phyloP scores from a whole-genome alignment of 1,284 basidiomycete species.

The Spongispora temasekensis region DNA sequence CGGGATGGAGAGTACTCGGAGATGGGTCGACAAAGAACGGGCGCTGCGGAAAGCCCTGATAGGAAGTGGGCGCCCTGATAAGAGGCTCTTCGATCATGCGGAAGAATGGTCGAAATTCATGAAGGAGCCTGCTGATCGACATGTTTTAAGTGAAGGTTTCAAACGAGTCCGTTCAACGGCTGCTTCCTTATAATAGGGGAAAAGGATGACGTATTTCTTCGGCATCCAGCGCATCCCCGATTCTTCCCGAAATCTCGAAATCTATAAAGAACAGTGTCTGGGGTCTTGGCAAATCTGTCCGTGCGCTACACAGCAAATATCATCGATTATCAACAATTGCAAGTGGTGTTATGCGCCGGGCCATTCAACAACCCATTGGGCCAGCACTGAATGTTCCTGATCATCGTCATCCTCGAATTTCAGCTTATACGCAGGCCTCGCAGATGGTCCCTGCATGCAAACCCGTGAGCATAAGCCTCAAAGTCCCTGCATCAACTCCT shows the following conservation, averaged over 20 bases:
- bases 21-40: conserved; percentile 51
- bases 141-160: conserved; percentile 37
- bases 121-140: conserved; percentile 68
- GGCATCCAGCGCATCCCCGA: conserved; percentile 14
- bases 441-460: conserved; percentile 35
- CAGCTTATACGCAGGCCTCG: conserved; percentile 62
- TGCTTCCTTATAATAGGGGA: conserved; percentile 16
- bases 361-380: conserved; percentile 78
- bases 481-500: neutral
- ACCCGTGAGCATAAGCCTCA: conserved; percentile 4
- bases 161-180: too few species aligned
- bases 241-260: conserved; percentile 22
- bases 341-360: conserved; percentile 48
- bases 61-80: conserved; percentile 38
- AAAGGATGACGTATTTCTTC: conserved; percentile 21
- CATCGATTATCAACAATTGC: neutral
- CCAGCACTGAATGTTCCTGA: conserved; percentile 69
- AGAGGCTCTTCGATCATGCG: conserved; percentile 70
- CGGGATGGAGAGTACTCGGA: conserved; percentile 44
- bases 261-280: conserved; percentile 1
- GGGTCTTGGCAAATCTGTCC: conserved; percentile 25
- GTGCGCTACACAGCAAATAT: too few species aligned
- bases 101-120: conserved; percentile 74
- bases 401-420: conserved; percentile 85
- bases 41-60: conserved; percentile 32